Evolutionary conservation across 805 yeast genomes (phyloP).

Genomic region (Yamadazyma endophytica): DNA sequence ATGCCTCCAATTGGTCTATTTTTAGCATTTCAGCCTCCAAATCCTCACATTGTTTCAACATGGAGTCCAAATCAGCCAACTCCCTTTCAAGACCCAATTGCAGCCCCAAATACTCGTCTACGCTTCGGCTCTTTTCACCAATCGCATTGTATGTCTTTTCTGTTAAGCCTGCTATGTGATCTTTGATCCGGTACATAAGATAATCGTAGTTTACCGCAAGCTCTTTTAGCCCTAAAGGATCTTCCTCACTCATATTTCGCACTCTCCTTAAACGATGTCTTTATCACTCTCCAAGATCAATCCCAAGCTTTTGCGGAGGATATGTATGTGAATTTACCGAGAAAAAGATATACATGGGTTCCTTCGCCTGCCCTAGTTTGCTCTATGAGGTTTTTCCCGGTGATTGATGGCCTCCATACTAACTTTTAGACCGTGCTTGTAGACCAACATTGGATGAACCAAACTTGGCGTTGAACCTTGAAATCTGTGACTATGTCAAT

Average conservation of each 20-base stretch:
- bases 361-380: neutral
- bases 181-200: conserved; percentile 57
- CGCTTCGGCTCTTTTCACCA: conserved; percentile 24
- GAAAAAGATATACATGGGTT: no score
- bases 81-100: conserved; percentile 32
- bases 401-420: conserved; percentile 2
- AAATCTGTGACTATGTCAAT: conserved; percentile 89
- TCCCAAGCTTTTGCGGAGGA: conserved; percentile 43
- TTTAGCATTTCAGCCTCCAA: conserved; percentile 51
- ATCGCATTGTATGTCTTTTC: conserved; percentile 33
- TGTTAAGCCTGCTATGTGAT: conserved; percentile 46
- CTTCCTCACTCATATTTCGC: conserved; percentile 25
- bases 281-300: conserved; percentile 42
- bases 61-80: conserved; percentile 32
- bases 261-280: conserved; percentile 7
- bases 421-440: conserved; percentile 67
- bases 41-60: conserved; percentile 44
- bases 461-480: conserved; percentile 80
- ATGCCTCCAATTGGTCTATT: conserved; percentile 44
- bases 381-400: neutral
- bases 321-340: conserved; percentile 28
- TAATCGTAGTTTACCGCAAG: conserved; percentile 64
- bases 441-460: conserved; percentile 81
- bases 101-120: conserved; percentile 19
- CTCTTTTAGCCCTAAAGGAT: conserved; percentile 59